phyloP scores from a whole-genome alignment of 2,329 filamentous ascomycete genomes.

The Zasmidium cellare region DNA sequence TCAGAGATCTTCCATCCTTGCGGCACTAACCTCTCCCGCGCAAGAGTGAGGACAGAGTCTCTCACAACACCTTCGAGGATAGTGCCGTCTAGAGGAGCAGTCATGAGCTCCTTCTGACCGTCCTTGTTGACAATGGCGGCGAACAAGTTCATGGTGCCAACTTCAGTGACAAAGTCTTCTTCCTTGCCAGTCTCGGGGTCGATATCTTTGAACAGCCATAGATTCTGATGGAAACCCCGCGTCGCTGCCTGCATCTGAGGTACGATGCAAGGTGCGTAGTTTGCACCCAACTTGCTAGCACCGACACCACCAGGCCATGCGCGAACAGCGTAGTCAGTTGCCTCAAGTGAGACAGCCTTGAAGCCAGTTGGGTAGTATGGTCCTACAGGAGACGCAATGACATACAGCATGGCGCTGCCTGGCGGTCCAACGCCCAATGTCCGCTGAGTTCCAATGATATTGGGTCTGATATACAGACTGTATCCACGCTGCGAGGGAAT shows the following conservation, averaged over 20 bases:
- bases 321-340: constrained; percentile 85
- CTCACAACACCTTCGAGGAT: constrained; percentile 94
- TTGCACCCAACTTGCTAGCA: constrained; percentile 97
- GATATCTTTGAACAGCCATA: constrained; percentile 88
- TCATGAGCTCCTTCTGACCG: constrained; percentile 87
- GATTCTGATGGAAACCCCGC: constrained; percentile 94
- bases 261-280: constrained; percentile 99
- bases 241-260: constrained; percentile 89
- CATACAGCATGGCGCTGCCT: constrained; percentile 84
- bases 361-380: constrained; percentile 98
- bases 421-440: constrained; percentile 93
- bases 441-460: constrained; percentile 94
- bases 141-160: constrained; percentile 99
- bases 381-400: constrained; percentile 94
- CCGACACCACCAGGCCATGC: constrained; percentile 98
- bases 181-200: constrained; percentile 32
- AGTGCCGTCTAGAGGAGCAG: constrained; percentile 93
- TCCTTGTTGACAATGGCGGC: constrained; percentile 83
- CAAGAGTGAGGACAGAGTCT: constrained; percentile 85
- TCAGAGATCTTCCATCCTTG: constrained; percentile 88
- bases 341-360: constrained; percentile 94
- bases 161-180: constrained; percentile 94
- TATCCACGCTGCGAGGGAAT: constrained; percentile 82
- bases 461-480: constrained; percentile 92
- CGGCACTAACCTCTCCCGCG: constrained; percentile 76